A percentile compares a stretch with the other conserved stretches of the same genome.
These are phyloP conservation scores for Erodium moschatum DNA, from an alignment of 441 rosid species.

Conservation along the genomic window DNA sequence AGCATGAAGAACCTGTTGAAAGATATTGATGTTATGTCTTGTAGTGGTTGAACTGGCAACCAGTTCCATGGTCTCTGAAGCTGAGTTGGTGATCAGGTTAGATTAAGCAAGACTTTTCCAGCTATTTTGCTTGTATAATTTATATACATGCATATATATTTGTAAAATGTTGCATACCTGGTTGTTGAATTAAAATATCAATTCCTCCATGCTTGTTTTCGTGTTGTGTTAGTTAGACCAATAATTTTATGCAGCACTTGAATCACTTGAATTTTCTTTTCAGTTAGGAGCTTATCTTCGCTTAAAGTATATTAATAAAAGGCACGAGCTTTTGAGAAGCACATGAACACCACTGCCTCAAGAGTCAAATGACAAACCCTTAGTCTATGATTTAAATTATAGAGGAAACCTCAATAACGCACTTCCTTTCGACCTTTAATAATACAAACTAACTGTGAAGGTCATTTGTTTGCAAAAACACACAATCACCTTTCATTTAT, in stretches of 20 bases:
- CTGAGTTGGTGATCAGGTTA: not conserved
- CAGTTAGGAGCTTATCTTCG: constrained; percentile 5
- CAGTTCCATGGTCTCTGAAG: not conserved
- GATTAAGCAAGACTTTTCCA: not conserved
- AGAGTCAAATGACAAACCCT: not conserved
- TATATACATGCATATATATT: not conserved
- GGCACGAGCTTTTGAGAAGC: not conserved
- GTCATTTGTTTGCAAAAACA: too few relatives aligned
- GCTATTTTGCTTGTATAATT: not conserved
- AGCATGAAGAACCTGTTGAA: too few relatives aligned
- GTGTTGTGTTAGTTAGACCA: not conserved
- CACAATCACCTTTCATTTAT: too few relatives aligned
- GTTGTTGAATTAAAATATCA: not conserved
- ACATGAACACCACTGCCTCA: not conserved
- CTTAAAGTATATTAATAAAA: not conserved
- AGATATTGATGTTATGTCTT: not conserved
- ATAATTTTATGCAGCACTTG: not conserved
- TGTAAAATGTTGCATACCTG: constrained; percentile 5
- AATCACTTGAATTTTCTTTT: not conserved
- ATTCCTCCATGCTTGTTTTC: not conserved
- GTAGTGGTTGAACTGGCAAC: not conserved
- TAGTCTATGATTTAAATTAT: not conserved
- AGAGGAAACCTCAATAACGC: not conserved
- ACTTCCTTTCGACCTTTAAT: too few relatives aligned
- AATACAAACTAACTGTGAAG: too few relatives aligned